These are phyloP conservation scores for Phaeophleospora eucalypticola DNA, from an alignment of 2,329 filamentous ascomycete genomes.

Conservation along the genomic window DNA sequence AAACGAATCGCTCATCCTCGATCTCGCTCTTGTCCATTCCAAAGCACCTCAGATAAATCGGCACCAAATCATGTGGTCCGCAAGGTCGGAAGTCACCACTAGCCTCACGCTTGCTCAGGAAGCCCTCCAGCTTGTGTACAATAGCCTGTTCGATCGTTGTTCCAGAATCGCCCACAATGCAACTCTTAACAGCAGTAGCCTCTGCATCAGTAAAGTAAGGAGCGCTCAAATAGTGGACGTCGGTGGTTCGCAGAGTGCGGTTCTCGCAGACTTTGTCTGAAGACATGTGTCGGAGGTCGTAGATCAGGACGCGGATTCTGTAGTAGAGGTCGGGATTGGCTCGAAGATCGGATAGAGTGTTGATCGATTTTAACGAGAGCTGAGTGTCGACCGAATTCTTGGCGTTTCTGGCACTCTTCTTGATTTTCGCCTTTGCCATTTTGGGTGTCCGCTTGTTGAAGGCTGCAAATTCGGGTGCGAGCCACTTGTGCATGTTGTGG, in stretches of 20 bases:
- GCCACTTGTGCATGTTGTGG: too few species aligned
- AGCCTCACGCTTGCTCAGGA: constrained; percentile 16
- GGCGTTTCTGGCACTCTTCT: too few species aligned
- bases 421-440: too few species aligned
- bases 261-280: neutral
- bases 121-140: constrained; percentile 4
- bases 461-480: too few species aligned
- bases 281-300: constrained; percentile 3
- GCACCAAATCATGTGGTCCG: too few species aligned
- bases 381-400: too few species aligned
- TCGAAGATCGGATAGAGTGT: neutral
- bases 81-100: constrained; percentile 17
- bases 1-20: too few species aligned
- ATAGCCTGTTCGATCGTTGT: constrained; percentile 12
- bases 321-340: neutral
- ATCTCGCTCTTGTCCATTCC: too few species aligned
- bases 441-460: too few species aligned
- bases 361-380: too few species aligned
- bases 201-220: constrained; percentile 13
- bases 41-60: too few species aligned
- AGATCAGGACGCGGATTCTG: constrained; percentile 2
- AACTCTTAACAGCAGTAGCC: constrained; percentile 4
- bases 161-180: neutral
- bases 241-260: constrained; percentile 6
- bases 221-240: constrained; percentile 8